Percentiles rank a stretch among this genome's conserved stretches.
Evolutionary conservation across 306 rosid genomes (phyloP).

Genomic region (Vigna radiata): DNA sequence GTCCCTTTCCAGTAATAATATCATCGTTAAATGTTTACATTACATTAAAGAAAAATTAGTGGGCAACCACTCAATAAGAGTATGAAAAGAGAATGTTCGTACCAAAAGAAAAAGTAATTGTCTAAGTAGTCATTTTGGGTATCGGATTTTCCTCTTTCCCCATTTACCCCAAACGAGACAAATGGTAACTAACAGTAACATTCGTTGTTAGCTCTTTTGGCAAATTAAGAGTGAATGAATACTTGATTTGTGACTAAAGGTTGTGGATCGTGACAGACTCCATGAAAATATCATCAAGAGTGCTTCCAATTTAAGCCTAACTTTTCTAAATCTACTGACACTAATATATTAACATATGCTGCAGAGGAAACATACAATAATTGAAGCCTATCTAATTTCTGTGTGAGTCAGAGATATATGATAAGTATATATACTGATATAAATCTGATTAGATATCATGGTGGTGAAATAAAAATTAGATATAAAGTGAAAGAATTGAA

Average conservation of each 20-base stretch:
- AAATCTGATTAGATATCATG: constrained; percentile 2
- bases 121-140: constrained; percentile 28
- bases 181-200: background rate
- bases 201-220: background rate
- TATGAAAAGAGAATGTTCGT: constrained; percentile 34
- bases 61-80: background rate
- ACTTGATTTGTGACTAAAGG: background rate
- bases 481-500: constrained; percentile 33
- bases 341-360: background rate
- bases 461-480: background rate
- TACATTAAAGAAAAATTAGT: background rate
- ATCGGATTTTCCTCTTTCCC: background rate
- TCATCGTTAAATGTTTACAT: background rate
- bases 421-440: background rate
- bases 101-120: constrained; percentile 40
- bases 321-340: background rate
- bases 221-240: constrained; percentile 34
- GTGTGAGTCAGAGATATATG: constrained; percentile 12
- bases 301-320: constrained; percentile 1
- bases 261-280: background rate
- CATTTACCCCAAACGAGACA: constrained; percentile 18
- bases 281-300: constrained; percentile 21
- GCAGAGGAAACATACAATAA: background rate
- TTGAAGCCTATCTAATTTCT: constrained; percentile 17
- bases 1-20: background rate